Conservation (phyloP, 2,329 filamentous ascomycete species). For the Aspergillus amoenus region DNA sequence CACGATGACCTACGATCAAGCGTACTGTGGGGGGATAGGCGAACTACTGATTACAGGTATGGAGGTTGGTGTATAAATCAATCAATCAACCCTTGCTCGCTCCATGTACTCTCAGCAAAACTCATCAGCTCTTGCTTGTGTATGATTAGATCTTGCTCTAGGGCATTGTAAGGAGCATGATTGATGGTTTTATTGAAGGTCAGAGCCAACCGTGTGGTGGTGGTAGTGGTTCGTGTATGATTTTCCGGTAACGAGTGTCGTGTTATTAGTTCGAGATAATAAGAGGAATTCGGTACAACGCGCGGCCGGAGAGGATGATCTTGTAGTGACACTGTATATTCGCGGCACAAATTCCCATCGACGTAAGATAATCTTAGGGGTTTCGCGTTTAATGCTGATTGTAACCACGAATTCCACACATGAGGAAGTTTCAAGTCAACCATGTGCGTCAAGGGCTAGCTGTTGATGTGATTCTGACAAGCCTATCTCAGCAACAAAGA, state of each 20-base stretch:
- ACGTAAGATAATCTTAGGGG: conserved; percentile 17
- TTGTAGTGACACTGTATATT: conserved; percentile 11
- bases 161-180: conserved; percentile 41
- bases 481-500: conserved; percentile 20
- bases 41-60: too few relatives aligned
- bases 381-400: conserved; percentile 17
- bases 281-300: conserved; percentile 17
- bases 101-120: conserved; percentile 19
- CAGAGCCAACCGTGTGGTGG: conserved; percentile 16
- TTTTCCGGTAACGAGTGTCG: conserved; percentile 18
- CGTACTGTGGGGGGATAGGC: too few relatives aligned
- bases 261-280: conserved; percentile 19
- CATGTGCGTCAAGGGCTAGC: conserved; percentile 19
- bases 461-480: conserved; percentile 17
- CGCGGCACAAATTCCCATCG: conserved; percentile 18
- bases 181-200: conserved; percentile 20
- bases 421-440: conserved; percentile 21
- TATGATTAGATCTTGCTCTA: conserved; percentile 19
- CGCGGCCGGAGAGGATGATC: conserved; percentile 17
- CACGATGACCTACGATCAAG: too few relatives aligned
- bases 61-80: too few relatives aligned
- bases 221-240: conserved; percentile 17
- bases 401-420: conserved; percentile 21
- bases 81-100: conserved; percentile 17
- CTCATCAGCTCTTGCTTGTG: conserved; percentile 18